Base-by-base conservation (phyloP, 2,329 filamentous ascomycete genomes). In the Pestalotiopsis sp. region DNA sequence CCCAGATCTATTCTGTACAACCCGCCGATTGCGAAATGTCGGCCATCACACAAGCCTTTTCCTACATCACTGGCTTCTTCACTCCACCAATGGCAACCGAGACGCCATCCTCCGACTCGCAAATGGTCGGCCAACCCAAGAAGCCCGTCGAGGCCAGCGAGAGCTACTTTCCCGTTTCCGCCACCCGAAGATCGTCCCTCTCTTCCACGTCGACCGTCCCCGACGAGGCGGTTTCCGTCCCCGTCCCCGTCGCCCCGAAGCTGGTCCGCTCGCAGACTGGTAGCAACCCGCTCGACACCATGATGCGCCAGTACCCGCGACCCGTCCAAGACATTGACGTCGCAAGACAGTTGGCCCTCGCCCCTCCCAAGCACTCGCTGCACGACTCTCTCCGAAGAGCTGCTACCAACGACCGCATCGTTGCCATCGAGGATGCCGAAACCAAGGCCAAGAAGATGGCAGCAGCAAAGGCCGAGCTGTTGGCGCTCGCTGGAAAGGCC, bases 401-500 rank as follows among this genome's bases (percentile, higher is more conserved):
- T 4, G 75, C 74, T 17, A 66, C 68, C n/a, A 38, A 59, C 7
- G 61, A 70, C 7, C 56, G 39, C 14, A 63, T 66, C 41, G 52
- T 45, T 11, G 67, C 61, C 13, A 74, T 78, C 20, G 71, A 77
- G 49, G 74, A 78, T 69, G 76, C 78, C 61, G 81, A 81, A 61
- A 76, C 77, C 69, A 78, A 80, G 52, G 76, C 77, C 17, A 76
- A 76, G 69, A 81, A 83, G 61, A 79, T 87, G 52, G 84, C 85
- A 66, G 80, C 81, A 45, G 81, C 80, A 36, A 89, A 88, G 81
- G 78, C 75, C 69, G 80, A 85, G 41, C 78, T 88, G 17, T 80
- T 84, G 17, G 79, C 79, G 27, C 72, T 75, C 17, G 74, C 71
- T 49, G 72, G 74, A 9, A 73, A 73, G 17, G 57, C 72, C 58